Conservation (phyloP, 352 stramenopile species). For the Pythium grandisporangium region DNA sequence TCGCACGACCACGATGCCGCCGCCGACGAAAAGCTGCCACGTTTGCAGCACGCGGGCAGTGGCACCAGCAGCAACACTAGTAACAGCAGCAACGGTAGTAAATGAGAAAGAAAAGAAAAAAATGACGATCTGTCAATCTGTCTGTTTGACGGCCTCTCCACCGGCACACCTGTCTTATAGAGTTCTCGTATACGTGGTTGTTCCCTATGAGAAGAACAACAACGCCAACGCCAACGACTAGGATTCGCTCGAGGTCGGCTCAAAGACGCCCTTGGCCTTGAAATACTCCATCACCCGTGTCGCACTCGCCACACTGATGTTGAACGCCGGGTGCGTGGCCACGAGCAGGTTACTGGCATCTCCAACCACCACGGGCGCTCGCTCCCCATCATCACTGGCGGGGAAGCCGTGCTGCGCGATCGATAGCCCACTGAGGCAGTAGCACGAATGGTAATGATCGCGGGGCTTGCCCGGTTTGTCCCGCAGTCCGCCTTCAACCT, state of each 20-base stretch:
- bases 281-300: constrained; percentile 60
- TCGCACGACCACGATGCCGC: constrained; percentile 9
- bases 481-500: constrained; percentile 89
- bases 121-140: not conserved
- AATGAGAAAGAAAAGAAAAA: not conserved
- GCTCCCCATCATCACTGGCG: constrained; percentile 9
- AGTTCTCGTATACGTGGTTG: too few relatives aligned
- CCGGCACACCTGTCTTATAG: too few relatives aligned
- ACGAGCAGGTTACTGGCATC: constrained; percentile 63
- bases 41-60: constrained; percentile 10
- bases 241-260: too few relatives aligned
- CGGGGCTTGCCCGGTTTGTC: constrained; percentile 93
- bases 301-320: constrained; percentile 88
- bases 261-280: constrained; percentile 38
- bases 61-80: too few relatives aligned
- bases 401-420: constrained; percentile 83
- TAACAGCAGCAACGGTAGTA: too few relatives aligned
- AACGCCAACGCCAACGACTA: too few relatives aligned
- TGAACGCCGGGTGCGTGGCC: constrained; percentile 88
- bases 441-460: constrained; percentile 99
- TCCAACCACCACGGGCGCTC: constrained; percentile 38
- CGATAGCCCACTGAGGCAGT: constrained; percentile 95
- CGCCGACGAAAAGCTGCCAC: constrained; percentile 34
- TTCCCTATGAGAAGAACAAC: too few relatives aligned
- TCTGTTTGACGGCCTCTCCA: too few relatives aligned